These are phyloP conservation scores for Nitzschia inconspicua DNA, from an alignment of 108 stramenopile species.

Conservation along the genomic window DNA sequence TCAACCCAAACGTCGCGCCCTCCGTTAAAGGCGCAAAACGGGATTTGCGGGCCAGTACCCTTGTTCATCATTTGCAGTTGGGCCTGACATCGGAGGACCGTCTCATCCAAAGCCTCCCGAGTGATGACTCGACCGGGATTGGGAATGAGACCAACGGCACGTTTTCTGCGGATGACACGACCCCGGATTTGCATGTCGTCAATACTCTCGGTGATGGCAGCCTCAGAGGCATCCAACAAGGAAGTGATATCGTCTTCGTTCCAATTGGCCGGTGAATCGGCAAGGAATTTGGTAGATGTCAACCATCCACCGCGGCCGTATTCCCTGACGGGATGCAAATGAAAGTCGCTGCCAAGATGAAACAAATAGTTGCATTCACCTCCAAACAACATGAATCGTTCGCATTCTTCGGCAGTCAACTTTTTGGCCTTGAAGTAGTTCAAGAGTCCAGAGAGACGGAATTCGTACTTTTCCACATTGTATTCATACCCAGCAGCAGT, in stretches of 20 bases:
- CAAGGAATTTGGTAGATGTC: slow-evolving; percentile 66
- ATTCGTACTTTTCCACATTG: slow-evolving; percentile 80
- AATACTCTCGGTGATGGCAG: slow-evolving; percentile 42
- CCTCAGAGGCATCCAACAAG: slow-evolving; percentile 75
- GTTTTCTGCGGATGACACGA: slow-evolving; percentile 78
- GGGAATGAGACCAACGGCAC: slow-evolving; percentile 86
- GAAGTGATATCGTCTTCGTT: slow-evolving; percentile 47
- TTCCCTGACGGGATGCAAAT: slow-evolving; percentile 74
- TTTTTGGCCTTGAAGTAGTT: slow-evolving; percentile 63
- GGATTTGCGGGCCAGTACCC: slow-evolving; percentile 44
- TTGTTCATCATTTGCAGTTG: slow-evolving; percentile 42
- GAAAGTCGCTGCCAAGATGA: slow-evolving; percentile 67
- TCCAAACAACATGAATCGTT: slow-evolving; percentile 90
- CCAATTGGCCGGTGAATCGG: slow-evolving; percentile 84
- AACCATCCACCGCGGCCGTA: slow-evolving; percentile 84
- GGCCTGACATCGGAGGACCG: slow-evolving; percentile 74
- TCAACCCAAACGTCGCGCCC: slow-evolving; percentile 92
- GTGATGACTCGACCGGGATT: slow-evolving; percentile 50
- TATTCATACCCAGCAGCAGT: slow-evolving; percentile 96
- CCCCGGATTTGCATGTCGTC: slow-evolving; percentile 70
- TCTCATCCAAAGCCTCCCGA: slow-evolving; percentile 88
- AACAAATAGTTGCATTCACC: slow-evolving; percentile 93
- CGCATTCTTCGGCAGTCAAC: slow-evolving; percentile 59
- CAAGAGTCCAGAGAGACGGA: slow-evolving; percentile 79
- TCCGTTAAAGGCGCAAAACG: slow-evolving; percentile 93